Base-by-base conservation (phyloP, 164 flowering plant species). In the Vitis rotundifolia region DNA sequence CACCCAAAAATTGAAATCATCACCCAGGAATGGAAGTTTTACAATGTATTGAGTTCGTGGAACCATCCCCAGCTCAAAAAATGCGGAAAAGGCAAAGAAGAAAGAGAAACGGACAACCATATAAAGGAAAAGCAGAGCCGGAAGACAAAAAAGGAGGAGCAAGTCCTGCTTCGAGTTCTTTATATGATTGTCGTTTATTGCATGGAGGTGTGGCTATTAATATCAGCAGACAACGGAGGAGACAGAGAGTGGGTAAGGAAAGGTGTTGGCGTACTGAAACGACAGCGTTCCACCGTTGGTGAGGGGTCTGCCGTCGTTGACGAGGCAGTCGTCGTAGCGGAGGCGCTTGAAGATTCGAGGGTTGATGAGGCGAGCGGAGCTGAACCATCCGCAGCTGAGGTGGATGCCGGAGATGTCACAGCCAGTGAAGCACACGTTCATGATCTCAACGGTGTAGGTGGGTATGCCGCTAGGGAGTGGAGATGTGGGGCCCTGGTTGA, bases 371-470 rank as follows among this genome's bases (percentile, higher is more conserved):
- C 82, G 80, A 16, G 90, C 93, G 13, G 96, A 88, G 82, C 93
- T 88, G 82, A 92, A 92, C 98, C 93, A 89, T 19, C 98, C 98
- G 55, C 98, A 92, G 67, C 26, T 77, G 47, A 93, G 70, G 72
- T 91, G 98, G 59, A 93, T 89, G 10, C 64, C 64, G 2, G 84
- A 81, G 74, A 93, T 88, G 71, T 81, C 75, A 70, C 97, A 93
- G 3, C 96, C 94, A 16, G 71, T 68, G 13, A 56, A 71, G 74
- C 97, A 88, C 1, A 66, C 80, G 77, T 93, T 93, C 75, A 75
- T 73, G n/a, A 93, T 83, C 78, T 86, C 81, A 11, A 93, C 98
- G 0, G 88, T 87, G 87, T 82, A 91, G 1, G 93, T 83, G 0
- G 98, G 98, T 10, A 93, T 89, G 1, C 98, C 98, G 19, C 55